A percentile compares a stretch with the other conserved stretches of the same genome.
Conservation (phyloP, 345 rosid genomes). For the Populus davidiana region DNA sequence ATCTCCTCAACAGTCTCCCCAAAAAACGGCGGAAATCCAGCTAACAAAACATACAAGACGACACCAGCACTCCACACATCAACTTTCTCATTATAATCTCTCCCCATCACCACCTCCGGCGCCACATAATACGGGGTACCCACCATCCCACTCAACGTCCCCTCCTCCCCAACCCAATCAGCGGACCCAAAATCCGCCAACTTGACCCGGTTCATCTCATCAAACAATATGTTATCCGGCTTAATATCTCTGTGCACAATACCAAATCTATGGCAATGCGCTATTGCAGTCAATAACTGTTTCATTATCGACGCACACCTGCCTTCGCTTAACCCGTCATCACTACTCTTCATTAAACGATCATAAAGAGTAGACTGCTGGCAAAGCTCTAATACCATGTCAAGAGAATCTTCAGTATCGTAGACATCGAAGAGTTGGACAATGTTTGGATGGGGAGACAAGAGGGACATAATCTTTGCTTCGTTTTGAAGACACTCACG, state of each 20-base stretch:
- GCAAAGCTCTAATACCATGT: slow-evolving; percentile 29
- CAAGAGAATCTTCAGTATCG: slow-evolving; percentile 18
- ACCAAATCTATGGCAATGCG: slow-evolving; percentile 21
- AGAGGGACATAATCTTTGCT: slow-evolving; percentile 23
- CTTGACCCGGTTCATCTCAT: slow-evolving; percentile 12
- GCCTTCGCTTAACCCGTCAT: slow-evolving; percentile 11
- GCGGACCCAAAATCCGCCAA: slow-evolving; percentile 26
- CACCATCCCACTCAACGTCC: slow-evolving; percentile 19
- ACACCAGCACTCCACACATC: slow-evolving; percentile 37
- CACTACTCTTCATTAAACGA: background rate
- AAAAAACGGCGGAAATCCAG: slow-evolving; percentile 29
- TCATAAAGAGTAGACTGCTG: slow-evolving; percentile 24
- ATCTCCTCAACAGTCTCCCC: slow-evolving; percentile 28
- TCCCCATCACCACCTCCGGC: slow-evolving; percentile 30
- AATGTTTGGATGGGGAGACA: slow-evolving; percentile 33
- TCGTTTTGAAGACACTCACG: slow-evolving; percentile 27
- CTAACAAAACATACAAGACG: slow-evolving; percentile 31
- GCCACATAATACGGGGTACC: slow-evolving; percentile 34
- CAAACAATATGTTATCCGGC: slow-evolving; percentile 27
- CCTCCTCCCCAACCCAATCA: slow-evolving; percentile 16
- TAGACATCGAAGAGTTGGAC: slow-evolving; percentile 25
- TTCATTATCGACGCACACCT: slow-evolving; percentile 9
- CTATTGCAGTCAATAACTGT: slow-evolving; percentile 17
- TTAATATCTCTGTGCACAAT: slow-evolving; percentile 26
- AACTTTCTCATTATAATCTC: slow-evolving; percentile 28